Percentiles rank a stretch among this genome's conserved stretches.
These are phyloP conservation scores for Xylaria sp. DNA, from an alignment of 2,329 filamentous ascomycete genomes.

Conservation along the genomic window DNA sequence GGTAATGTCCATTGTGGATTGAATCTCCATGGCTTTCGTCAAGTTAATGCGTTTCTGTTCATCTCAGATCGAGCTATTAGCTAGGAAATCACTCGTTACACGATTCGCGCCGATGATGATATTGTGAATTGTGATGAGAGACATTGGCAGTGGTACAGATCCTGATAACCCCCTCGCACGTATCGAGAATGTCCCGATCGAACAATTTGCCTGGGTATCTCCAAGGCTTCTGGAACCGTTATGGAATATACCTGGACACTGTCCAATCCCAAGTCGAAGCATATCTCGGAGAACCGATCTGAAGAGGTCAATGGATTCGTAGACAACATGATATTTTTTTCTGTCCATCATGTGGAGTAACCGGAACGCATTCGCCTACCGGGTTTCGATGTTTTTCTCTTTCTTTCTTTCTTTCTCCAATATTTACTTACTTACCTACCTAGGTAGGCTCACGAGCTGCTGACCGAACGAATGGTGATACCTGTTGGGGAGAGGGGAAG, in stretches of 20 bases:
- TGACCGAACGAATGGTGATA: background rate
- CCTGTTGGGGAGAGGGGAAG: too few relatives aligned
- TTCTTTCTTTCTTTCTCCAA: background rate
- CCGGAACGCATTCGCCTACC: background rate
- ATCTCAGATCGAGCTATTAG: constrained; percentile 6
- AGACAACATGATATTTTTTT: background rate
- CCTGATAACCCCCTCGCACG: too few relatives aligned
- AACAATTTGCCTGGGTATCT: background rate
- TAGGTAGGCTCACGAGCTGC: background rate
- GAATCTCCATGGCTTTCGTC: constrained; percentile 1
- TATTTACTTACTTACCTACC: background rate
- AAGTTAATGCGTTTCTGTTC: constrained; percentile 13
- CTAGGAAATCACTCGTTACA: constrained; percentile 11
- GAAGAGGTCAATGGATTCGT: background rate
- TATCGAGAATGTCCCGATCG: background rate
- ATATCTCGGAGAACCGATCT: background rate
- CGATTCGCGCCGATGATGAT: background rate
- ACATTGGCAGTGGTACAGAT: too few relatives aligned
- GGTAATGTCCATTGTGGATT: background rate
- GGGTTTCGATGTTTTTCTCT: background rate
- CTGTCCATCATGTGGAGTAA: background rate
- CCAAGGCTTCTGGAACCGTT: background rate
- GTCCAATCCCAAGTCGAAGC: background rate
- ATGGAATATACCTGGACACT: background rate
- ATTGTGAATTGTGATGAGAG: background rate